Evolutionary conservation across 1,284 basidiomycete genomes (phyloP).

Genomic region (Puccinia hordei): DNA sequence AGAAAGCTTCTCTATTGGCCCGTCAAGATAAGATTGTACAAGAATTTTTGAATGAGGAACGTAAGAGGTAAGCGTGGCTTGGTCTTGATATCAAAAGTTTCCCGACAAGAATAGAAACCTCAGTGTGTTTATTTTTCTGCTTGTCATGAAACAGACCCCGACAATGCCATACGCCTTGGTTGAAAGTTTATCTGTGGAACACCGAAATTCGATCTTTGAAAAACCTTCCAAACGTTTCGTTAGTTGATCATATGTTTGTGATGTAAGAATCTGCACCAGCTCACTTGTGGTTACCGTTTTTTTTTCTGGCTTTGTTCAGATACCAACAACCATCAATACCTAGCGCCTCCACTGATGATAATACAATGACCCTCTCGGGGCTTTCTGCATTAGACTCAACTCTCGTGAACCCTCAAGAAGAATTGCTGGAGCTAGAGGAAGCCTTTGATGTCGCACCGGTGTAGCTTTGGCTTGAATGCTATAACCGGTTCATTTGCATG

Average conservation of each 20-base stretch:
- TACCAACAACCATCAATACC: slow-evolving; percentile 3
- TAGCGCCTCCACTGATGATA: background rate
- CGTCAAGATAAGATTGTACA: slow-evolving; percentile 35
- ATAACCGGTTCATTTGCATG: background rate
- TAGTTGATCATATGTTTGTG: background rate
- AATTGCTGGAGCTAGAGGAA: background rate
- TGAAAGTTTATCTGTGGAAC: slow-evolving; percentile 42
- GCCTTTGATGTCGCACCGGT: background rate
- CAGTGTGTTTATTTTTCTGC: background rate
- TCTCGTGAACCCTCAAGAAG: slow-evolving; percentile 2
- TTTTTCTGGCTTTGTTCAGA: background rate
- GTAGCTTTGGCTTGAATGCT: background rate
- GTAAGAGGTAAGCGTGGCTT: slow-evolving; percentile 35
- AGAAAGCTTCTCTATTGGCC: background rate
- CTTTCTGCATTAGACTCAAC: background rate
- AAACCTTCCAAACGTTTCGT: slow-evolving; percentile 27
- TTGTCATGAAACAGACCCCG: slow-evolving; percentile 31
- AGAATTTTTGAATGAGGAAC: slow-evolving; percentile 43
- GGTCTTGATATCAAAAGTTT: background rate
- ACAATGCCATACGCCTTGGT: slow-evolving; percentile 43
- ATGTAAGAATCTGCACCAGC: background rate
- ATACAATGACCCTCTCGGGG: background rate
- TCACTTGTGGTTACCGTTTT: too few species aligned
- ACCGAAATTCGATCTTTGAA: slow-evolving; percentile 2
- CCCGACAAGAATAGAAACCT: background rate